Percentiles rank a stretch among this genome's conserved stretches.
Conservation (phyloP, 106 monocot genomes). For the Acorus calamus region DNA sequence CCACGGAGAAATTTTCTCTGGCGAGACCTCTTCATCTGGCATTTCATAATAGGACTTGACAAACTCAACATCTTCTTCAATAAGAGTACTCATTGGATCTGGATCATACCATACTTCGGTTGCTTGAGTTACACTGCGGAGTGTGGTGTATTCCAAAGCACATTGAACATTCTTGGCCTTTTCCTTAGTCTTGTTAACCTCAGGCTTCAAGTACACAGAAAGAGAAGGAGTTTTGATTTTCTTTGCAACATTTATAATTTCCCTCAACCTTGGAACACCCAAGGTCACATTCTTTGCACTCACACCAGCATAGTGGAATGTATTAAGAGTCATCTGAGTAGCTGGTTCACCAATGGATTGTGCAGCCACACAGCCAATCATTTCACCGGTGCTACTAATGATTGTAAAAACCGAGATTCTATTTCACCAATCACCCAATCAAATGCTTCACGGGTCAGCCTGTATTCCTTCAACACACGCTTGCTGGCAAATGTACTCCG, state of each 20-base stretch:
- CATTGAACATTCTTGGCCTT: slow-evolving; percentile 94
- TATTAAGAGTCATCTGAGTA: slow-evolving; percentile 98
- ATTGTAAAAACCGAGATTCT: slow-evolving; percentile 92
- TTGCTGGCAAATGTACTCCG: slow-evolving; percentile 98
- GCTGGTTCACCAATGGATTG: slow-evolving; percentile 99
- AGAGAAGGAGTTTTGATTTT: slow-evolving; percentile 99
- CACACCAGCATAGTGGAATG: slow-evolving; percentile 99
- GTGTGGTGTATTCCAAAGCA: slow-evolving; percentile 90
- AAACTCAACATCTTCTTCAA: slow-evolving; percentile 98
- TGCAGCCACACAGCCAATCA: slow-evolving; percentile 99
- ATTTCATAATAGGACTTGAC: slow-evolving; percentile 97
- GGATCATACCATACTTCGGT: slow-evolving; percentile 99
- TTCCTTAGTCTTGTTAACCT: slow-evolving; percentile 71
- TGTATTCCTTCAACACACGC: slow-evolving; percentile 85
- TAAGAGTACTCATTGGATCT: slow-evolving; percentile 82
- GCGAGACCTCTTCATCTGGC: slow-evolving; percentile 95
- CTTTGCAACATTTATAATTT: slow-evolving; percentile 98
- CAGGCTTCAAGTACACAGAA: slow-evolving; percentile 85
- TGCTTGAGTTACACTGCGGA: slow-evolving; percentile 93
- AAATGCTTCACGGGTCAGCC: slow-evolving; percentile 98
- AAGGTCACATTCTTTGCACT: slow-evolving; percentile 99
- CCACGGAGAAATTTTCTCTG: slow-evolving; percentile 98
- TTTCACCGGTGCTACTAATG: slow-evolving; percentile 94
- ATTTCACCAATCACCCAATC: slow-evolving; percentile 99
- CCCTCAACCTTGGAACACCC: slow-evolving; percentile 92